phyloP scores from a whole-genome alignment of 768 basidiomycete species.

The Suillus ampliporus region DNA sequence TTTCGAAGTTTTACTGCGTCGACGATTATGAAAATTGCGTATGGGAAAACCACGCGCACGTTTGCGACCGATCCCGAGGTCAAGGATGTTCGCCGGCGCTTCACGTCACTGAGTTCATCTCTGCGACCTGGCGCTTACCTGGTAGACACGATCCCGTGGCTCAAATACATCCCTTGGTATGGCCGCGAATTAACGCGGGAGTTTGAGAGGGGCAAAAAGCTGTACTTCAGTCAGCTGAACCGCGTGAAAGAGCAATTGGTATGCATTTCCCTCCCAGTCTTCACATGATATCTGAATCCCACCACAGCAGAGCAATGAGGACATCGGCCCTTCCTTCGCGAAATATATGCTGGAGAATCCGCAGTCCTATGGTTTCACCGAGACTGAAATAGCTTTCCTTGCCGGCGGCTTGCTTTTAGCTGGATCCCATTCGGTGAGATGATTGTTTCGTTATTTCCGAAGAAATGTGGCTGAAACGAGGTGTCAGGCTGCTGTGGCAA shows the following conservation, averaged over 20 bases:
- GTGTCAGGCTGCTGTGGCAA: slow-evolving; percentile 50
- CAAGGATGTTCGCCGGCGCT: slow-evolving; percentile 22
- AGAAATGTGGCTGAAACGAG: neutral
- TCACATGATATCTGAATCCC: neutral
- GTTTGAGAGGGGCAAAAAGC: slow-evolving; percentile 51
- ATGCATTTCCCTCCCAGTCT: neutral
- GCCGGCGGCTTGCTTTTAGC: slow-evolving; percentile 64
- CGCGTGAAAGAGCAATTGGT: slow-evolving; percentile 51
- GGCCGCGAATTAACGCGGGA: slow-evolving; percentile 56
- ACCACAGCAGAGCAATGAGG: slow-evolving; percentile 12
- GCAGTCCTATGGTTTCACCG: slow-evolving; percentile 50
- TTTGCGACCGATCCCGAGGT: slow-evolving; percentile 24
- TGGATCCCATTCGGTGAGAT: slow-evolving; percentile 53
- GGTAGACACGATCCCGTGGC: slow-evolving; percentile 39
- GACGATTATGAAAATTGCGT: slow-evolving; percentile 22
- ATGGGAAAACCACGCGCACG: slow-evolving; percentile 24
- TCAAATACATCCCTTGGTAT: slow-evolving; percentile 62
- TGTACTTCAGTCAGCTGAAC: slow-evolving; percentile 54
- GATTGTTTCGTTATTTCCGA: neutral
- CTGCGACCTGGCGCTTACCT: slow-evolving; percentile 38
- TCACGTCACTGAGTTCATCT: slow-evolving; percentile 24
- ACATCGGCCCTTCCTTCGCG: slow-evolving; percentile 51
- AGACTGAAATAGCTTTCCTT: slow-evolving; percentile 60
- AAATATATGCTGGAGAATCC: slow-evolving; percentile 58
- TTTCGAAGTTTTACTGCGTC: slow-evolving; percentile 22